phyloP scores from a whole-genome alignment of 202 grass and related monocot genomes.

The Saccharum hybrid region DNA sequence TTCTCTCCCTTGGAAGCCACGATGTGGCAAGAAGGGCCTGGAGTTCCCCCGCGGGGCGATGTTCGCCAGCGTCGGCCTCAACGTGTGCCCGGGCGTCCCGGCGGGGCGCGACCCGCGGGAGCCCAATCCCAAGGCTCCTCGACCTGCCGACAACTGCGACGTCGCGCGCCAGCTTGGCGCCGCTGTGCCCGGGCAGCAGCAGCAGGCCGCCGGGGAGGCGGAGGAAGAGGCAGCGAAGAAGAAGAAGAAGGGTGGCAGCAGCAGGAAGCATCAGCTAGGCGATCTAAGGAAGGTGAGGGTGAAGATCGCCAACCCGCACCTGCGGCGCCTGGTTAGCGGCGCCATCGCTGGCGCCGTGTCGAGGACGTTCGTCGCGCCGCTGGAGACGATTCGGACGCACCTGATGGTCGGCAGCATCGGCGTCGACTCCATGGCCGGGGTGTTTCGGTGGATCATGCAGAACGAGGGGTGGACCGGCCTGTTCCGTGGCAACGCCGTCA shows the following conservation, averaged over 20 bases:
- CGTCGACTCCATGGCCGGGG: too few species aligned
- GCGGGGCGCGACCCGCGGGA: not conserved
- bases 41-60: constrained; percentile 47
- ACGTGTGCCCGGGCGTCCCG: not conserved
- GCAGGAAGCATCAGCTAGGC: constrained; percentile 6
- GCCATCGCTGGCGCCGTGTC: too few species aligned
- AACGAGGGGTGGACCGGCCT: too few species aligned
- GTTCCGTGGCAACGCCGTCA: too few species aligned
- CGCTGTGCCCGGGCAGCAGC: not conserved
- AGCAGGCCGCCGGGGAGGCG: not conserved
- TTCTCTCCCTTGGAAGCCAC: constrained; percentile 41
- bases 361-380: too few species aligned
- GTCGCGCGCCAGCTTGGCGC: constrained; percentile 14
- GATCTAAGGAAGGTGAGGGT: constrained; percentile 16
- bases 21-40: not conserved
- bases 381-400: too few species aligned
- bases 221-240: not conserved
- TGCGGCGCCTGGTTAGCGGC: too few species aligned
- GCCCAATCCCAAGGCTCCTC: not conserved
- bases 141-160: constrained; percentile 23
- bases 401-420: too few species aligned
- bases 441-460: too few species aligned
- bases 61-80: constrained; percentile 54
- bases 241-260: constrained; percentile 13
- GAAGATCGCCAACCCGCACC: too few species aligned